Percentiles rank a stretch among this genome's conserved stretches.
phyloP scores from a whole-genome alignment of 1,284 basidiomycete species.

The Cryptococcus sp. region DNA sequence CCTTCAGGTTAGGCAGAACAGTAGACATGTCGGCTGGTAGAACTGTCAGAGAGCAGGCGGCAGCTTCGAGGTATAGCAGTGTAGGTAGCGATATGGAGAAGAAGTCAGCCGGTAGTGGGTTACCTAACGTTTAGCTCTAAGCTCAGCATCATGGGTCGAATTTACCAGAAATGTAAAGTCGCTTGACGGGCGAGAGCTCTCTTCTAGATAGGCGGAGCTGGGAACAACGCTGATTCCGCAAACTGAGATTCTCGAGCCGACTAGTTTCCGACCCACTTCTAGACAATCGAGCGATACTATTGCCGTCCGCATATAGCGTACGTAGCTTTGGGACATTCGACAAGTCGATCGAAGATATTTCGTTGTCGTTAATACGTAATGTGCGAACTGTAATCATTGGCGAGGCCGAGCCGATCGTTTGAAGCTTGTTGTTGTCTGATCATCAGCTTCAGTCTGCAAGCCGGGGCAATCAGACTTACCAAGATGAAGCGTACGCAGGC shows the following conservation, averaged over 20 bases:
- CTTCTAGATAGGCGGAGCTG: conserved; percentile 53
- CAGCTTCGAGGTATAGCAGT: conserved; percentile 87
- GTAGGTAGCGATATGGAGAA: conserved; percentile 69
- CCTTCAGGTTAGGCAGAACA: conserved; percentile 79
- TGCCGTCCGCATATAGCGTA: conserved; percentile 90
- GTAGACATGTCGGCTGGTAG: conserved; percentile 66
- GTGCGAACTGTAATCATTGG: conserved; percentile 69
- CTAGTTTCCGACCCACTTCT: conserved; percentile 55
- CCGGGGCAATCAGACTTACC: conserved; percentile 56
- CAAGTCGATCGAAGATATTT: conserved; percentile 65
- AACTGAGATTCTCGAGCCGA: conserved; percentile 79
- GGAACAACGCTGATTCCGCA: conserved; percentile 71
- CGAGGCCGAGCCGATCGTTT: conserved; percentile 18
- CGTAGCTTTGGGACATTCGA: conserved; percentile 67
- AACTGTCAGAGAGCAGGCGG: conserved; percentile 74
- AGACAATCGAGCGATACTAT: conserved; percentile 56
- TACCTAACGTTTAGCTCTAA: conserved; percentile 31
- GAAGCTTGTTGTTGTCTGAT: conserved; percentile 65
- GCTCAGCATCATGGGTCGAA: not conserved
- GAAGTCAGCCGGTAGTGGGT: conserved; percentile 46
- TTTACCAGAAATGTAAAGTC: conserved; percentile 85
- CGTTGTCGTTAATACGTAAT: conserved; percentile 79
- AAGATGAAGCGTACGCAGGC: conserved; percentile 68
- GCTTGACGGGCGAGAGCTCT: conserved; percentile 81
- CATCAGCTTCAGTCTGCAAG: not conserved